Evolutionary conservation across 2,329 filamentous ascomycete genomes (phyloP), one percentile per base, ranked within the genome.

Genomic region (Chaetomiaceae sp.): DNA sequence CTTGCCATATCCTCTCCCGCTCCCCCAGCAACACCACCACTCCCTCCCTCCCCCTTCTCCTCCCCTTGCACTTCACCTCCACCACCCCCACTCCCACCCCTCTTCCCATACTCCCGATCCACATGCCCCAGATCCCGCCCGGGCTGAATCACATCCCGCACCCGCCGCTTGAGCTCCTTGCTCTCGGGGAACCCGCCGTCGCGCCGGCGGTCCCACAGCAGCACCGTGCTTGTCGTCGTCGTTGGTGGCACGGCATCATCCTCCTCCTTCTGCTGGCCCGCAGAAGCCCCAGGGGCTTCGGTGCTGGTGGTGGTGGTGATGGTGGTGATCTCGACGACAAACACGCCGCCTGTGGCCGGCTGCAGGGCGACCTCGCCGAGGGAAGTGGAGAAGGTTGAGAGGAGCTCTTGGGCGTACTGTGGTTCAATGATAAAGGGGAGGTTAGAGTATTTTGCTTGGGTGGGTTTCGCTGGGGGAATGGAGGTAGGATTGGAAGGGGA

Each of bases 181-280:
- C 87, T 89, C 69, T 96, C 89, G 50, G 91, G 93, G 66, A 98
- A 98, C 0, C 93, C 90, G 24, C 87, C 87, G 61, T 96, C 84
- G 3, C 68, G 62, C 64, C 89, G 94, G 51, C 93, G 78, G 71
- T 97, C 88, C 93, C 93, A 98, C 26, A 97, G 71, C 3, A 84
- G 24, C 19, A 20, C 20, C 5, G 38, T 29, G 32, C 8, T 24
- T 17, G 10, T 9, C 26, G 22, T 32, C 12, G 42, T 15, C 32
- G 18, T 45, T 39, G 37, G n/a, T n/a, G n/a, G n/a, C n/a, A n/a
- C n/a, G n/a, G n/a, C n/a, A n/a, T n/a, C n/a, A n/a, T n/a, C n/a
- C n/a, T n/a, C n/a, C n/a, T n/a, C n/a, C n/a, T n/a, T n/a, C n/a
- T n/a, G n/a, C n/a, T n/a, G n/a, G n/a, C n/a, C n/a, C n/a, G n/a